phyloP scores from a whole-genome alignment of 768 basidiomycete species.

The Lyophyllum semitale region DNA sequence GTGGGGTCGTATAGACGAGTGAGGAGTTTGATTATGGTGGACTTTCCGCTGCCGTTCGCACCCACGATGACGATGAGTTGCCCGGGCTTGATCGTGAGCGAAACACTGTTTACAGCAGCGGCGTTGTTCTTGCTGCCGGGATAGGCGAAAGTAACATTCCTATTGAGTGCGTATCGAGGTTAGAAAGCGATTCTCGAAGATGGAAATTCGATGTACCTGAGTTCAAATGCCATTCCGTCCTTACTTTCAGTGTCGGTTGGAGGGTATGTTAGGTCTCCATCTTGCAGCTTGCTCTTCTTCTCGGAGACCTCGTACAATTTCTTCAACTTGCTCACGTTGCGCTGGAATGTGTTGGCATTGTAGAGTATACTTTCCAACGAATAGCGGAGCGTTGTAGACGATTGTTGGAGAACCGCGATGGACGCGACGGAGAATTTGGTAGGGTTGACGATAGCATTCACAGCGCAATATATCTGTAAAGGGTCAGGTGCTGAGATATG shows the following conservation, averaged over 20 bases:
- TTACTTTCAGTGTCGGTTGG: slow-evolving; percentile 8
- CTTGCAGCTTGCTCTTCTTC: slow-evolving; percentile 22
- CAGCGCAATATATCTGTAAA: slow-evolving; percentile 37
- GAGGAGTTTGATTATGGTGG: slow-evolving; percentile 54
- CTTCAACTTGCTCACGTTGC: slow-evolving; percentile 27
- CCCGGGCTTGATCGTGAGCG: slow-evolving; percentile 45
- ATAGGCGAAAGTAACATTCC: slow-evolving; percentile 55
- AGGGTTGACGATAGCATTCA: slow-evolving; percentile 32
- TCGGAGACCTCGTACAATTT: slow-evolving; percentile 30
- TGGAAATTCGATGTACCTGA: slow-evolving; percentile 17
- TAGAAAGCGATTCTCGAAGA: neutral
- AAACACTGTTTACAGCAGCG: slow-evolving; percentile 39
- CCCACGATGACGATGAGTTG: slow-evolving; percentile 58
- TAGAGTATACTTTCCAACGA: slow-evolving; percentile 24
- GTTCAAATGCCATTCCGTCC: slow-evolving; percentile 30
- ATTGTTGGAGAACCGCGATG: slow-evolving; percentile 42
- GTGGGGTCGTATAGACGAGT: slow-evolving; percentile 49
- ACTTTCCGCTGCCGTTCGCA: slow-evolving; percentile 57
- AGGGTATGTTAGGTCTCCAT: slow-evolving; percentile 29
- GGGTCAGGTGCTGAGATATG: neutral
- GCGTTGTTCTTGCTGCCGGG: slow-evolving; percentile 39
- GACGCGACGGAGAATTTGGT: slow-evolving; percentile 37
- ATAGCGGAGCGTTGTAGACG: slow-evolving; percentile 28
- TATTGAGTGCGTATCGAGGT: slow-evolving; percentile 19
- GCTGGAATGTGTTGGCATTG: slow-evolving; percentile 19